These are phyloP conservation scores for Suillus decipiens DNA, from an alignment of 768 basidiomycete species.

Conservation along the genomic window DNA sequence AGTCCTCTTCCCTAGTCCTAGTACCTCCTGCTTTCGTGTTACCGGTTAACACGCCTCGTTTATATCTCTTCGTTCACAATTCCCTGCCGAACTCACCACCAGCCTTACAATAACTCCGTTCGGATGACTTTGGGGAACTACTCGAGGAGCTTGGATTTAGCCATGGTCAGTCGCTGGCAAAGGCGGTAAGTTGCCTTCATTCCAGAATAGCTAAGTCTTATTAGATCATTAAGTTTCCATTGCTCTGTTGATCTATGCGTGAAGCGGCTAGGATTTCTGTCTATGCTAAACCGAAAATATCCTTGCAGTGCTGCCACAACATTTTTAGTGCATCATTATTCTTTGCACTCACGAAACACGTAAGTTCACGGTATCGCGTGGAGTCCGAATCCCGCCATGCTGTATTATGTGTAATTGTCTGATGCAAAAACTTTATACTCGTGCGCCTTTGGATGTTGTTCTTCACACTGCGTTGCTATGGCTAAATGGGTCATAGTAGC, in stretches of 20 bases:
- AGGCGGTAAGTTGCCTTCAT: slow-evolving; percentile 50
- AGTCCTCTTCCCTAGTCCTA: too few relatives aligned
- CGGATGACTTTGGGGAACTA: slow-evolving; percentile 58
- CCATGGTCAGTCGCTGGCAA: slow-evolving; percentile 50
- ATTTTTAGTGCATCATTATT: not conserved
- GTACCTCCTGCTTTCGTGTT: too few relatives aligned
- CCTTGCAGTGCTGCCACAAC: not conserved
- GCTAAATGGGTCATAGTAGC: not conserved
- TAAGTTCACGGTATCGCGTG: not conserved
- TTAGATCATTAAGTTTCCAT: too few relatives aligned
- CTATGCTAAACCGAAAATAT: not conserved
- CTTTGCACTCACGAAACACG: not conserved
- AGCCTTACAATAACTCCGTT: slow-evolving; percentile 58
- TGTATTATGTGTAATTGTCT: not conserved
- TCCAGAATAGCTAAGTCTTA: not conserved
- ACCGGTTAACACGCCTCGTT: too few relatives aligned
- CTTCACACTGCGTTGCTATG: not conserved
- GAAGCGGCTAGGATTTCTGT: not conserved
- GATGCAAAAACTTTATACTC: not conserved
- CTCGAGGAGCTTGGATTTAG: slow-evolving; percentile 66
- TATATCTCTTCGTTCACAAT: too few relatives aligned
- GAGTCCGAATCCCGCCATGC: not conserved
- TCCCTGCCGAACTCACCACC: too few relatives aligned
- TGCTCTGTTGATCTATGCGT: not conserved
- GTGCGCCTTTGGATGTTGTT: not conserved